These are phyloP conservation scores for Stereum hirsutum DNA, from an alignment of 1,284 basidiomycete genomes.

Conservation along the genomic window DNA sequence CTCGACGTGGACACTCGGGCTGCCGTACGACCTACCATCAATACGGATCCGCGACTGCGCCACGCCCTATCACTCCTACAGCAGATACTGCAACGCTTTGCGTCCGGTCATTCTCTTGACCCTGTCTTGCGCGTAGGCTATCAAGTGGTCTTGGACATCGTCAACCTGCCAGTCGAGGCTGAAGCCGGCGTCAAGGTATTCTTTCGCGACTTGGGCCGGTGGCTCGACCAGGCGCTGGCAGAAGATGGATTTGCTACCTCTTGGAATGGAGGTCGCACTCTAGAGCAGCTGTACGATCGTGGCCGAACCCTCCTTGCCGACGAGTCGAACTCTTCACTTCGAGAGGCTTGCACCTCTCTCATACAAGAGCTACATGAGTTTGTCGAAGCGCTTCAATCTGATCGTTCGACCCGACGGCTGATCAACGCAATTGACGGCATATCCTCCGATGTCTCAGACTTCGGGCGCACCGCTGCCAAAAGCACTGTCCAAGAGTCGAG, in stretches of 20 bases:
- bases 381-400: constrained; percentile 22
- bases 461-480: constrained; percentile 11
- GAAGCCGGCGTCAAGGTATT: constrained; percentile 18
- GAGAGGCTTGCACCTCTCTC: constrained; percentile 19
- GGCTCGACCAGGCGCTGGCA: constrained; percentile 27
- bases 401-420: constrained; percentile 27
- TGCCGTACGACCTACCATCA: constrained; percentile 15
- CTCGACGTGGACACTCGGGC: constrained; percentile 4
- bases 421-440: constrained; percentile 22
- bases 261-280: constrained; percentile 17
- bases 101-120: constrained; percentile 28
- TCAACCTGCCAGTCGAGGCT: constrained; percentile 13
- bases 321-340: constrained; percentile 16
- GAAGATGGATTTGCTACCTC: constrained; percentile 26
- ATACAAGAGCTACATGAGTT: constrained; percentile 24
- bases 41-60: constrained; percentile 21
- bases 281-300: constrained; percentile 30
- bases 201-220: constrained; percentile 23
- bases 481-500: constrained; percentile 12
- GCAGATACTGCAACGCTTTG: constrained; percentile 31
- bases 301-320: constrained; percentile 19
- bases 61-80: constrained; percentile 23
- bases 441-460: constrained; percentile 14
- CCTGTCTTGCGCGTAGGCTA: constrained; percentile 21
- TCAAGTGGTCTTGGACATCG: constrained; percentile 16